phyloP scores from a whole-genome alignment of 306 rosid species.

The Crotalaria pallida region DNA sequence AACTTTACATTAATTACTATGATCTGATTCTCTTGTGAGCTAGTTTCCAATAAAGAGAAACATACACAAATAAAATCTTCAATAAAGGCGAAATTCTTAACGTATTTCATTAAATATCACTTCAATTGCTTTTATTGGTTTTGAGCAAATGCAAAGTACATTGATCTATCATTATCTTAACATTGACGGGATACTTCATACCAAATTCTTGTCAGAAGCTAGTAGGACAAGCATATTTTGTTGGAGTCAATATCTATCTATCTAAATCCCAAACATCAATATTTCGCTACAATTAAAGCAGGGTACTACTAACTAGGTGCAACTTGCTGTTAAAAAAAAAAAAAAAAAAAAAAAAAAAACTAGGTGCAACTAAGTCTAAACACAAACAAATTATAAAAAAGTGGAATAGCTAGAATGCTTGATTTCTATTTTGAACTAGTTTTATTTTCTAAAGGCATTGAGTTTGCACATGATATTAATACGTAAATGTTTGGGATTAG shows the following conservation, averaged over 20 bases:
- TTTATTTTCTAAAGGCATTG: not conserved
- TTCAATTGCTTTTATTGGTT: not conserved
- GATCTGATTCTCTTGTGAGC: not conserved
- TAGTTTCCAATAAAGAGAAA: not conserved
- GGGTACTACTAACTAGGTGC: no score
- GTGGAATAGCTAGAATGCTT: not conserved
- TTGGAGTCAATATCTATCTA: not conserved
- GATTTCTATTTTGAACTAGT: not conserved
- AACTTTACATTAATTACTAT: not conserved
- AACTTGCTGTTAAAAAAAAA: no score
- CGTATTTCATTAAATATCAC: not conserved
- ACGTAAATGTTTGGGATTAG: constrained; percentile 25
- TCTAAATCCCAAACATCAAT: not conserved
- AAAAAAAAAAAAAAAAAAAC: no score
- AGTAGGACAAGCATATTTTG: constrained; percentile 2
- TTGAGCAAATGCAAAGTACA: constrained; percentile 10
- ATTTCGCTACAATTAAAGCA: not conserved
- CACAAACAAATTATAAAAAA: not conserved
- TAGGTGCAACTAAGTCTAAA: not conserved
- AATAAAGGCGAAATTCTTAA: not conserved
- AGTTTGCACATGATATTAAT: constrained; percentile 41
- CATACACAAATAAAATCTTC: not conserved
- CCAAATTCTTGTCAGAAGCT: not conserved
- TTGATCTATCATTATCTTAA: not conserved
- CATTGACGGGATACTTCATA: not conserved